Evolutionary conservation across 805 yeast genomes (phyloP).

Genomic region (Nakazawaea ambrosiae): DNA sequence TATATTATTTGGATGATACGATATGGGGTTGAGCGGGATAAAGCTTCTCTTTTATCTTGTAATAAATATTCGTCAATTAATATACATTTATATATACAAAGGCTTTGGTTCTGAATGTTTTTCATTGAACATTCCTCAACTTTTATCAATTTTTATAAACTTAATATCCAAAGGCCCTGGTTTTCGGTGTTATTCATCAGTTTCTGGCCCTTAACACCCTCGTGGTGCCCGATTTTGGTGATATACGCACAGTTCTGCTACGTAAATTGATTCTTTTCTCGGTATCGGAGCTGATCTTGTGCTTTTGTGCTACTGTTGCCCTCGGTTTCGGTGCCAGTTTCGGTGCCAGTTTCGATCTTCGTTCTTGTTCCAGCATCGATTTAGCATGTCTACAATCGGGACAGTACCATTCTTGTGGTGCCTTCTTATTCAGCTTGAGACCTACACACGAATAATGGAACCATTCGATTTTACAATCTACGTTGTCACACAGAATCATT

Average conservation of each 20-base stretch:
- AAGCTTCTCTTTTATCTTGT: constrained; percentile 22
- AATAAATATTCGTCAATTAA: not conserved
- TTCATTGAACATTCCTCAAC: not conserved
- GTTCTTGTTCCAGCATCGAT: constrained; percentile 1
- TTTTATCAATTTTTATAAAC: no score
- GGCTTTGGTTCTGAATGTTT: not conserved
- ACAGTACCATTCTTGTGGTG: constrained; percentile 42
- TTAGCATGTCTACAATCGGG: constrained; percentile 28
- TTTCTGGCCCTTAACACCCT: no score
- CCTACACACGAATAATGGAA: constrained; percentile 54
- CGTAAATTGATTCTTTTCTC: no score
- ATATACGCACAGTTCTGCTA: no score
- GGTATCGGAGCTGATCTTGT: no score
- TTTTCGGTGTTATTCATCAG: no score
- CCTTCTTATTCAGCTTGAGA: constrained; percentile 30
- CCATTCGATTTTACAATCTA: constrained; percentile 56
- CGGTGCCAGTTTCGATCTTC: no score
- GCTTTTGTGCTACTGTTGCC: no score
- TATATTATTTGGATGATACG: constrained; percentile 76
- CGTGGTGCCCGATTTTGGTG: no score
- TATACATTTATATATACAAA: not conserved
- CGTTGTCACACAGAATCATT: constrained; percentile 87
- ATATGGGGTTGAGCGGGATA: constrained; percentile 35
- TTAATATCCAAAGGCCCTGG: no score
- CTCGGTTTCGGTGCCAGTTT: no score